A percentile compares a stretch with the other conserved stretches of the same genome.
These are phyloP conservation scores for Brassica carinata DNA, from an alignment of 345 rosid genomes.

Conservation along the genomic window DNA sequence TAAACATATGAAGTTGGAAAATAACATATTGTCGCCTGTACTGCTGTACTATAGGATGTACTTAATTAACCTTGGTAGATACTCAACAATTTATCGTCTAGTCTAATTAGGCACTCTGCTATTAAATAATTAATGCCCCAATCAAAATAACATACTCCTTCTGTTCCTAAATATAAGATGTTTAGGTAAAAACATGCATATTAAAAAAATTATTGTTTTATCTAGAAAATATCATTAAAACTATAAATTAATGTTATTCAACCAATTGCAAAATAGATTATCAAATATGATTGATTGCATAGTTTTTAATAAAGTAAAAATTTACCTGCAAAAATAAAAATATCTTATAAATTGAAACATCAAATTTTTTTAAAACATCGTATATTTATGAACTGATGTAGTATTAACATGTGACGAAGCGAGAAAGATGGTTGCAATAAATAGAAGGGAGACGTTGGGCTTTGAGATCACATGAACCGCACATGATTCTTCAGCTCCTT, in stretches of 20 bases:
- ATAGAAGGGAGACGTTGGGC: conserved; percentile 1
- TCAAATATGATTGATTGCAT: no score
- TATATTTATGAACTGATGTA: no score
- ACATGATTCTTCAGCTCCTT: conserved; percentile 2
- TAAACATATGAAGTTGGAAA: background rate
- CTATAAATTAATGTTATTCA: no score
- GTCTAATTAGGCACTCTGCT: background rate
- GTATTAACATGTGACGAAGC: background rate
- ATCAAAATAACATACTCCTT: background rate
- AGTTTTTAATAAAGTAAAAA: no score
- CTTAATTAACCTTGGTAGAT: background rate
- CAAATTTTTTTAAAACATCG: no score
- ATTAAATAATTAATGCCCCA: background rate
- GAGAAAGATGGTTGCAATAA: background rate
- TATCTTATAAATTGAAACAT: no score
- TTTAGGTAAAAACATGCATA: no score
- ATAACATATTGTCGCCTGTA: background rate
- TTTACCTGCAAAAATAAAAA: no score
- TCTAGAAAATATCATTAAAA: no score
- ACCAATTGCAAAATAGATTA: no score
- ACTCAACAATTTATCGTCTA: background rate
- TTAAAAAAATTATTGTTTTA: no score
- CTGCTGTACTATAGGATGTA: background rate
- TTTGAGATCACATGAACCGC: background rate
- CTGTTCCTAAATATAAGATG: no score